These are phyloP conservation scores for Priceomyces castillae DNA, from an alignment of 805 yeast genomes.

Conservation along the genomic window DNA sequence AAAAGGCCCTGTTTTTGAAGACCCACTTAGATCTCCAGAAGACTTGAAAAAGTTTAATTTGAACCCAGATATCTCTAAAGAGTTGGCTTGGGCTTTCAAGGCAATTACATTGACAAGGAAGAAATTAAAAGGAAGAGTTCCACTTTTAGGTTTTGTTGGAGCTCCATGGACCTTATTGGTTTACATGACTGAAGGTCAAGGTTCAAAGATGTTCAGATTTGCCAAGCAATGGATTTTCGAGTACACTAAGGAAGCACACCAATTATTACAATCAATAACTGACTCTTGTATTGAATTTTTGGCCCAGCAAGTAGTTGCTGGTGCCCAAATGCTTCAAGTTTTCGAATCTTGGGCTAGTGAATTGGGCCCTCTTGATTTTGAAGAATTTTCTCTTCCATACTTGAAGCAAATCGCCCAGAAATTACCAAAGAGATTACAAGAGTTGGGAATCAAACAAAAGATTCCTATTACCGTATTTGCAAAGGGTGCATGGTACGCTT, in stretches of 20 bases:
- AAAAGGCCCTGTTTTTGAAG: slow-evolving; percentile 89
- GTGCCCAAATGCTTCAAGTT: slow-evolving; percentile 96
- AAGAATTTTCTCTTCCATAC: slow-evolving; percentile 86
- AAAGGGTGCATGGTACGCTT: slow-evolving; percentile 96
- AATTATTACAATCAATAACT: slow-evolving; percentile 71
- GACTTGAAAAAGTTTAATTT: slow-evolving; percentile 61
- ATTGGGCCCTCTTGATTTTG: slow-evolving; percentile 84
- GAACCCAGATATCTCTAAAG: slow-evolving; percentile 69
- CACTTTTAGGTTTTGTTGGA: slow-evolving; percentile 92
- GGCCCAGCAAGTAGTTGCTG: slow-evolving; percentile 93
- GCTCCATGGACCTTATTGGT: slow-evolving; percentile 98
- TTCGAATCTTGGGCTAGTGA: slow-evolving; percentile 99
- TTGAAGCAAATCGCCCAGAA: slow-evolving; percentile 68
- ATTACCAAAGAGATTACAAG: slow-evolving; percentile 66
- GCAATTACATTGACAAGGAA: slow-evolving; percentile 90
- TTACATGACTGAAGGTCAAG: slow-evolving; percentile 97
- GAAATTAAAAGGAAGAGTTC: slow-evolving; percentile 86
- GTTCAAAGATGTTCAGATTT: slow-evolving; percentile 84
- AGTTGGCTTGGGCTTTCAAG: slow-evolving; percentile 90
- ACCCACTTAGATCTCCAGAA: slow-evolving; percentile 73
- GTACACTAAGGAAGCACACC: slow-evolving; percentile 68
- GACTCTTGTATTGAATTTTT: slow-evolving; percentile 89
- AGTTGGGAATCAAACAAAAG: slow-evolving; percentile 64
- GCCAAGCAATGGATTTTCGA: slow-evolving; percentile 91
- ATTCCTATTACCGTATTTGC: slow-evolving; percentile 91